Evolutionary conservation across 2,329 filamentous ascomycete genomes (phyloP).

Genomic region (Aspergillus tamarii): DNA sequence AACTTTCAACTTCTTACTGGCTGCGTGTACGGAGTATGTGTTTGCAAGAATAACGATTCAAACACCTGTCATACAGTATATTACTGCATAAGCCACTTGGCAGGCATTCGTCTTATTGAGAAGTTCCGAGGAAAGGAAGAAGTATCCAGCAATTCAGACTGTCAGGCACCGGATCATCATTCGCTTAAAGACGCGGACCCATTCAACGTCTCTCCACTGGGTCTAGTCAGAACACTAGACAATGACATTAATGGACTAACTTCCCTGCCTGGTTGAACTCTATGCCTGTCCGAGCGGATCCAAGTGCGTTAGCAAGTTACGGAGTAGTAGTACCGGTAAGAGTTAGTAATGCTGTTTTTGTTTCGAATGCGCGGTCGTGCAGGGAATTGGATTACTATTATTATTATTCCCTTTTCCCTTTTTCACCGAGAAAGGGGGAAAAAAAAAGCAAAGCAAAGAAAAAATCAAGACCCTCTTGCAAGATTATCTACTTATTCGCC

Average conservation of each 20-base stretch:
- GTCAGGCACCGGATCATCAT: slow-evolving; percentile 26
- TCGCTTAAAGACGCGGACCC: slow-evolving; percentile 19
- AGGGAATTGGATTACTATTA: background rate
- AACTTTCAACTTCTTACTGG: background rate
- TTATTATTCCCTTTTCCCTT: background rate
- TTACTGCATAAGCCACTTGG: background rate
- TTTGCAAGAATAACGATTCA: background rate
- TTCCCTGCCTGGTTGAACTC: slow-evolving; percentile 17
- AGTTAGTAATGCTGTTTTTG: background rate
- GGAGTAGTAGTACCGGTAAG: background rate
- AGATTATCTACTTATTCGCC: background rate
- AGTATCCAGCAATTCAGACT: slow-evolving; percentile 1
- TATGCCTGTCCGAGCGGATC: slow-evolving; percentile 16
- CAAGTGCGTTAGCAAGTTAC: slow-evolving; percentile 3
- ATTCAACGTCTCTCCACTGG: slow-evolving; percentile 23
- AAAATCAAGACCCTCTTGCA: no score
- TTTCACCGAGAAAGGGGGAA: no score
- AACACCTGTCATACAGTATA: background rate
- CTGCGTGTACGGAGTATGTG: background rate
- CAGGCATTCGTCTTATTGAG: background rate
- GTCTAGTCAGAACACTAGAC: slow-evolving; percentile 1
- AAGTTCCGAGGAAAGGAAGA: background rate
- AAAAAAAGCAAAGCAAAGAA: no score
- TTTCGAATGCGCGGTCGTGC: background rate
- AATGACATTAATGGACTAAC: slow-evolving; percentile 9